These are phyloP conservation scores for Cladobotryum protrusum DNA, from an alignment of 2,329 filamentous ascomycete species.

Conservation along the genomic window DNA sequence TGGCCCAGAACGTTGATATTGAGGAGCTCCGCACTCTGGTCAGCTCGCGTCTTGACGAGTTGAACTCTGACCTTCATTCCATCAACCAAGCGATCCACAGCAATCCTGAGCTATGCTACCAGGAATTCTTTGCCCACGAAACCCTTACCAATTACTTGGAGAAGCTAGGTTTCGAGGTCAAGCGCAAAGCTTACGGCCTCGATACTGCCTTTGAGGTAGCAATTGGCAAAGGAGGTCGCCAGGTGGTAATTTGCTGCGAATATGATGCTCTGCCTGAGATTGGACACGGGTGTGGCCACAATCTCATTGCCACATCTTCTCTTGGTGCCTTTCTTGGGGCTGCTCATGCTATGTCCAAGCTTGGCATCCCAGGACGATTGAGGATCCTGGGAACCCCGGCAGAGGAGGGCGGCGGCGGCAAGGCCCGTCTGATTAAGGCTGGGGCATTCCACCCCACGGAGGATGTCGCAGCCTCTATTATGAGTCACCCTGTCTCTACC, in stretches of 20 bases:
- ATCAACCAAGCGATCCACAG: constrained; percentile 26
- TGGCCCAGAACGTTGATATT: constrained; percentile 5
- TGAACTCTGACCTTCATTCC: constrained; percentile 12
- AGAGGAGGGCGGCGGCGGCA: constrained; percentile 38
- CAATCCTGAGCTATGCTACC: constrained; percentile 45
- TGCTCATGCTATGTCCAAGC: constrained; percentile 25
- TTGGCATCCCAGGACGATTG: constrained; percentile 28
- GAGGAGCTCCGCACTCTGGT: constrained; percentile 17
- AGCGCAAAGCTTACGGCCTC: constrained; percentile 43
- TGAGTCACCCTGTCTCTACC: constrained; percentile 20
- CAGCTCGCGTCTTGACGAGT: constrained; percentile 15
- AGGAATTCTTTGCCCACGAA: constrained; percentile 47
- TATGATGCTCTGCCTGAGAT: constrained; percentile 43
- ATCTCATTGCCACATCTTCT: constrained; percentile 37
- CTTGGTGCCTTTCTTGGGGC: constrained; percentile 35
- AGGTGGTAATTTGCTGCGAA: constrained; percentile 38
- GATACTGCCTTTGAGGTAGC: constrained; percentile 46
- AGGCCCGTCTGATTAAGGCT: constrained; percentile 23
- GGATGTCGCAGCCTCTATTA: constrained; percentile 24
- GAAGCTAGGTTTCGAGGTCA: constrained; percentile 39
- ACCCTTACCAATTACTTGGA: constrained; percentile 40
- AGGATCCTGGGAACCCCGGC: constrained; percentile 38
- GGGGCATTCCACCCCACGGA: constrained; percentile 21
- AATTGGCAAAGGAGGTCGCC: constrained; percentile 34
- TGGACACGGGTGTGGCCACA: constrained; percentile 42